Conservation (phyloP, 176 grass and related monocot species). For the Chloris gayana region DNA sequence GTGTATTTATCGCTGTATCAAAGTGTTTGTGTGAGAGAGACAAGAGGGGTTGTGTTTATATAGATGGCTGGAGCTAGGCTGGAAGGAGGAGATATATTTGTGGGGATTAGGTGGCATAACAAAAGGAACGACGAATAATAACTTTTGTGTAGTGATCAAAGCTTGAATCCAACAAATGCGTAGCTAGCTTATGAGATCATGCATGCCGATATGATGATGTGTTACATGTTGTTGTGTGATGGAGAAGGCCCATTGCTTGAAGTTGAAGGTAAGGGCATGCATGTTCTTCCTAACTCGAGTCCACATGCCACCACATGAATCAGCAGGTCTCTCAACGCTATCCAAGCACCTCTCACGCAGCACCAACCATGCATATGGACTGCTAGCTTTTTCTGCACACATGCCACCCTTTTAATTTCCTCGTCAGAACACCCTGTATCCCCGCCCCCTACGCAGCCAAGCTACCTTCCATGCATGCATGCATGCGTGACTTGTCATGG, state of each 20-base stretch:
- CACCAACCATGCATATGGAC: no score
- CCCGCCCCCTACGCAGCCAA: not conserved
- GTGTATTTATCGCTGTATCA: no score
- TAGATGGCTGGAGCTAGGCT: conserved; percentile 37
- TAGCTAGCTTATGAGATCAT: no score
- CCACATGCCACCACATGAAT: conserved; percentile 61
- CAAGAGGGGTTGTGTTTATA: conserved; percentile 24
- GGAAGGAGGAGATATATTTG: conserved; percentile 33
- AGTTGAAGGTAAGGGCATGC: conserved; percentile 16
- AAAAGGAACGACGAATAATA: not conserved
- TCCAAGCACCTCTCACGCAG: no score
- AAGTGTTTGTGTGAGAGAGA: not conserved
- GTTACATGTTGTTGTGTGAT: not conserved
- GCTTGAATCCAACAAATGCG: not conserved
- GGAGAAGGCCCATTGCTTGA: conserved; percentile 33
- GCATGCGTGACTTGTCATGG: conserved; percentile 2
- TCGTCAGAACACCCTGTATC: conserved; percentile 51
- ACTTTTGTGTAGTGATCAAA: not conserved
- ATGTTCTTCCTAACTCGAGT: conserved; percentile 49
- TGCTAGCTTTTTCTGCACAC: not conserved
- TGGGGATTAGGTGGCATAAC: conserved; percentile 40
- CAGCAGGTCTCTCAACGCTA: not conserved
- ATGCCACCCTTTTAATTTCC: conserved; percentile 26
- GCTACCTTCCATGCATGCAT: not conserved
- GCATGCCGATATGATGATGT: conserved; percentile 23